phyloP scores from a whole-genome alignment of 2,329 filamentous ascomycete species.

The Cytospora chrysosperma region DNA sequence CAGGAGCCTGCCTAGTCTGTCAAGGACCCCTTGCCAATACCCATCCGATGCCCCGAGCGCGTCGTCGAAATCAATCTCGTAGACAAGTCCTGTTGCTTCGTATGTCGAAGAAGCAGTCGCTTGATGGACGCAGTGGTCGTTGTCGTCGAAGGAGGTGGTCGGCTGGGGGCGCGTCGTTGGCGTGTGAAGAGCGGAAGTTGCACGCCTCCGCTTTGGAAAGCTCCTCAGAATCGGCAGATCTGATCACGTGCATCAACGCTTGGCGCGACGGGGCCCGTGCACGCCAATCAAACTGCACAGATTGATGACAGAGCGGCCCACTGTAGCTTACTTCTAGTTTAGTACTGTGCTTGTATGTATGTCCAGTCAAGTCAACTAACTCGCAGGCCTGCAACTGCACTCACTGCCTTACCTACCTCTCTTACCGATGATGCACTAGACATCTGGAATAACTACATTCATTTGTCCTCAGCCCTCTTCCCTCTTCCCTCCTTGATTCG shows the following conservation, averaged over 20 bases:
- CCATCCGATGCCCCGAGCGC: slow-evolving; percentile 13
- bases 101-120: not conserved
- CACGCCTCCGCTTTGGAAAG: slow-evolving; percentile 15
- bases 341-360: too few species aligned
- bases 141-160: not conserved
- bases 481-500: too few species aligned
- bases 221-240: slow-evolving; percentile 18
- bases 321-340: too few species aligned
- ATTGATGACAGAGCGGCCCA: too few species aligned
- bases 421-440: too few species aligned
- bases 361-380: too few species aligned
- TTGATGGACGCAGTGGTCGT: slow-evolving; percentile 9
- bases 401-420: not conserved
- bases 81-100: not conserved
- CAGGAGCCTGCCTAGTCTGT: slow-evolving; percentile 25
- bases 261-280: not conserved
- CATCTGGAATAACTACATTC: too few species aligned
- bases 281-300: not conserved
- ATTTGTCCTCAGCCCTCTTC: too few species aligned
- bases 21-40: slow-evolving; percentile 6
- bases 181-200: slow-evolving; percentile 16
- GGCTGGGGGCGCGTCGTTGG: slow-evolving; percentile 6
- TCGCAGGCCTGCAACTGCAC: not conserved
- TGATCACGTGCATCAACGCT: slow-evolving; percentile 10
- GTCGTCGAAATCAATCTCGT: not conserved